Evolutionary conservation across 129 eudicot species (phyloP), one percentile per base, ranked within the genome.

Genomic region (Centella asiatica): DNA sequence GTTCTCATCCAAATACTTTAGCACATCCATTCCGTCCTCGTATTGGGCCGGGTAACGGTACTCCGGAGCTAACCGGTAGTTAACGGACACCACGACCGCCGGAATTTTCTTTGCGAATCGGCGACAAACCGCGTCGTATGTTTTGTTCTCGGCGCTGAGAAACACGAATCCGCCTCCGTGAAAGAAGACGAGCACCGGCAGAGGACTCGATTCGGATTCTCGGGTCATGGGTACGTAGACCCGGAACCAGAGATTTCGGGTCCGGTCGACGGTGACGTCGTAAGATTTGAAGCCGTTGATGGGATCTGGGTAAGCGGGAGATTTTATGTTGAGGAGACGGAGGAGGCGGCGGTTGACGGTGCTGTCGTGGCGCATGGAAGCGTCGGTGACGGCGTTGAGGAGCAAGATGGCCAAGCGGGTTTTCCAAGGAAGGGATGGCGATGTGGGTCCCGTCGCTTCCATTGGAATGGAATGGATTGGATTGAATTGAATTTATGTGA

Each of bases 341-440:
- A 53, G 64, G 64, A 69, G 60, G 48, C 71, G 63, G 39, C 71
- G 71, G 71, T 72, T 68, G 55, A 74, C 45, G 55, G 74, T 68
- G 60, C 73, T 66, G 31, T 68, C 52, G 25, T 6, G 39, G 20
- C 74, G 65, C 23, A 28, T 44, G 28, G 52, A 23, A 1, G 29
- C 37, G 54, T 63, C 66, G 53, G 39, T 27, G 47, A 34, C 32
- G 22, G 40, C 26, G 61, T 65, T 12, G 55, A 48, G n/a, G 5
- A 47, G 14, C 22, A 56, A 44, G 12, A 74, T 32, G 18, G 22
- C 23, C 2, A 69, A 7, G 0, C 70, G 60, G 23, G 61, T 62
- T 63, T 48, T 74, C 56, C 37, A 36, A 1, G 72, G 32, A 18
- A 73, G 58, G 27, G 19, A 0, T 10, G 46, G 63, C 5, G 63